Conservation (phyloP, 192 early-diverging fungal species). For the Linnemannia elongata region DNA sequence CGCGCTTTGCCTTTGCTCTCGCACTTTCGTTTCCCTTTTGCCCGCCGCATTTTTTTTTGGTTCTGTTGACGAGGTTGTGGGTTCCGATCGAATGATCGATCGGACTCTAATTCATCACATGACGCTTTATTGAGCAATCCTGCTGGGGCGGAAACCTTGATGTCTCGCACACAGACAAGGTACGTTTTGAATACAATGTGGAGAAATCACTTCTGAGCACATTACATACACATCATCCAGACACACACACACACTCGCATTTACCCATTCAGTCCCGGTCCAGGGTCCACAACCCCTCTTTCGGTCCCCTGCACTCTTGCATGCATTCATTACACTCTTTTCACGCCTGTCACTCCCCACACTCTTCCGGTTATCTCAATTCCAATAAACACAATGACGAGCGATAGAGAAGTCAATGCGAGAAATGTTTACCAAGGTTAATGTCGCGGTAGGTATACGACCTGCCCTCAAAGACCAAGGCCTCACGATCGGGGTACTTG, state of each 20-base stretch:
- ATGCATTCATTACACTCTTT: too few species aligned
- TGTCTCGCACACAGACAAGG: not conserved
- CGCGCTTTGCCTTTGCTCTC: not conserved
- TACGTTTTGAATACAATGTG: not conserved
- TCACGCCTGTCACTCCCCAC: not conserved
- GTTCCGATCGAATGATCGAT: not conserved
- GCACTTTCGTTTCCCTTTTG: not conserved
- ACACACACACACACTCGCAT: not conserved
- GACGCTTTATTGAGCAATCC: not conserved
- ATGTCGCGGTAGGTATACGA: constrained; percentile 61
- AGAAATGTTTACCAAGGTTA: constrained; percentile 55
- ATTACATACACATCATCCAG: not conserved
- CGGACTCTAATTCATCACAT: not conserved
- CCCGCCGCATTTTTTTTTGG: too few species aligned
- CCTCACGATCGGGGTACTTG: constrained; percentile 53
- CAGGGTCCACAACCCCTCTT: not conserved
- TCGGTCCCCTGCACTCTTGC: not conserved
- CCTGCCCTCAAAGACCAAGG: constrained; percentile 63
- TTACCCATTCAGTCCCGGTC: not conserved
- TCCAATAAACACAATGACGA: not conserved
- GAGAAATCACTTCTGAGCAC: not conserved
- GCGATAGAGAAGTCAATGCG: not conserved
- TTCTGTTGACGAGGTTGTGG: too few species aligned
- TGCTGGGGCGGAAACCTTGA: not conserved
- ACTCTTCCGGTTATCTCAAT: not conserved